Base-by-base conservation (phyloP, 2,329 filamentous ascomycete species). In the Monosporascus sp. region DNA sequence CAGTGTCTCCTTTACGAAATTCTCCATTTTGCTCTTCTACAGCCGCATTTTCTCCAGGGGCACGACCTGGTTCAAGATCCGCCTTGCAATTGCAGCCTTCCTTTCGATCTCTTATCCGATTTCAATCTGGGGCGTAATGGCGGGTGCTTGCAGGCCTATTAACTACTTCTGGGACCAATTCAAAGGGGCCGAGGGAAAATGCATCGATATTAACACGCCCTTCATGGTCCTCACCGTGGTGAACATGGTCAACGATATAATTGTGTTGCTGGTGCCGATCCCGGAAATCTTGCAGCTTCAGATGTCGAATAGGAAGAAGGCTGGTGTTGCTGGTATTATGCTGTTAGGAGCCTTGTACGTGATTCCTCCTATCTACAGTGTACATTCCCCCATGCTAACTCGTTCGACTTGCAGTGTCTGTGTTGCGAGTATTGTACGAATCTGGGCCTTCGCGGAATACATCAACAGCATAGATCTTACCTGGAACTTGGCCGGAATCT, bases 21-120 rank as follows among this genome's bases (percentile, higher is more conserved):
- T 64, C 37, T 68, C 66, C 26, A 68, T 70, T 19, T 45, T 69
- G 7, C 49, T 69, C 20, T 65, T 69, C 53, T 70, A 70, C 45
- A 62, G 61, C 22, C 64, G 66, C 9, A 53, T 70, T 8, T 69
- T 70, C 50, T 59, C 66, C 26, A 56, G 65, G n/a, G 61, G 58
- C 5, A 58, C 58, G n/a, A 52, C 27, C 52, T 56, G 60, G 46
- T 60, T 65, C 40, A 58, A 62, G 17, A 54, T 63, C 27, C 57
- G 58, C 17, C 55, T 66, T 20, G 57, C 24, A 7, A 52, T 60
- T 44, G 62, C 61, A 16, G 47, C 56, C 1, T 61, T 53, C 46
- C 56, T 68, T n/a, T 59, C 60, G 8, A 19, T 60, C 8, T 56
- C 56, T 20, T 69, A 69, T 44, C 58, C 62, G 4, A 37, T 69